Conservation (phyloP, 2,329 filamentous ascomycete species). For the Talaromyces islandicus region DNA sequence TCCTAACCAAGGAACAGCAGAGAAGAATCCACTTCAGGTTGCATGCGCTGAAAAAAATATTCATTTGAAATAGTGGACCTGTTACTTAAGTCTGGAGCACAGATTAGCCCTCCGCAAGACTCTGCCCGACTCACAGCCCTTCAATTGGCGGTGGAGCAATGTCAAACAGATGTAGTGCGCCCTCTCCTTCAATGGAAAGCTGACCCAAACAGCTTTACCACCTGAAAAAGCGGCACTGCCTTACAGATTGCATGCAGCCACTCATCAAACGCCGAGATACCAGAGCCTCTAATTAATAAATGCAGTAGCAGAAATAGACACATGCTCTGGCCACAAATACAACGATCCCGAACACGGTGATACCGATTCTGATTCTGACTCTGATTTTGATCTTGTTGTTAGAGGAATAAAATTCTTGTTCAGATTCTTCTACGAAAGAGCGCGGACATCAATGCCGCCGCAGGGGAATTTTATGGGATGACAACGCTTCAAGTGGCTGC, state of each 20-base stretch:
- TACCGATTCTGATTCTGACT: background rate
- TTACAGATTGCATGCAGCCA: conserved; percentile 7
- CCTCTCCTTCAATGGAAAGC: conserved; percentile 11
- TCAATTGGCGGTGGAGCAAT: conserved; percentile 9
- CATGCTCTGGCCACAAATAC: conserved; percentile 3
- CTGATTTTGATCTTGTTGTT: background rate
- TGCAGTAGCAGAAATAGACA: conserved; percentile 13
- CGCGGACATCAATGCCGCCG: conserved; percentile 14
- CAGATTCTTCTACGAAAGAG: conserved; percentile 18
- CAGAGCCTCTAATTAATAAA: conserved; percentile 14
- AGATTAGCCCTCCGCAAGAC: conserved; percentile 12
- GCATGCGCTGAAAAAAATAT: background rate
- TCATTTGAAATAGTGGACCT: background rate
- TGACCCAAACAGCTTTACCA: conserved; percentile 9
- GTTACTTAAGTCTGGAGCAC: conserved; percentile 13
- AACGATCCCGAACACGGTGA: background rate
- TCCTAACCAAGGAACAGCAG: conserved; percentile 9
- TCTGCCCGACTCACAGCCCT: conserved; percentile 10
- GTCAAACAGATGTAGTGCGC: background rate
- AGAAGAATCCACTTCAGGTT: background rate
- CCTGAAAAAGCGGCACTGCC: conserved; percentile 3
- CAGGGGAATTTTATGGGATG: background rate
- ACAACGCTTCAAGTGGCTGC: conserved; percentile 9
- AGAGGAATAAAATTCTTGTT: conserved; percentile 14
- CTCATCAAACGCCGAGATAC: conserved; percentile 4